Base-by-base conservation (phyloP, 2,329 filamentous ascomycete species). In the Trichoderma sp. region DNA sequence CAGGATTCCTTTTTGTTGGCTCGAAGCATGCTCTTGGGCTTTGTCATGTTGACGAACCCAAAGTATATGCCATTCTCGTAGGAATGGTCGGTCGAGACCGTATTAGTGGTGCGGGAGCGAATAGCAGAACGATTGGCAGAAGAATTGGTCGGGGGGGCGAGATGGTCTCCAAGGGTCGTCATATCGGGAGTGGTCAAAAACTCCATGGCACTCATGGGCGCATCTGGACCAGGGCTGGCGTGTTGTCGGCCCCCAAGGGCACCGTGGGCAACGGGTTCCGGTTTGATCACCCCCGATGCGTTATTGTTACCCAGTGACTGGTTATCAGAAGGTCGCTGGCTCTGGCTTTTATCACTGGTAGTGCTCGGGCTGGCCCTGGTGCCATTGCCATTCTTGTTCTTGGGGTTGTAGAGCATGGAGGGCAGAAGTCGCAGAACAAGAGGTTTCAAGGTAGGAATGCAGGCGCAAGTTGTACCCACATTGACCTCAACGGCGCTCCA, bases 401-500 rank as follows among this genome's bases (percentile, higher is more conserved):
- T 79, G 0, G 85, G 85, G 71, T 88, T 86, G 73, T 88, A 80
- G 11, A 90, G 78, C 82, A 89, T 87, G 24, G 83, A 80, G 3
- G 88, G 88, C n/a, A 90, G 81, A 67, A 90, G 84, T 72, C 86
- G 86, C 74, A 93, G 88, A 70, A 95, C 90, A 7, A 98, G 84
- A 1, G 95, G 95, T 79, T 98, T 98, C 73, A 98, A 83, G 0
- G 92, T 95, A 9, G 95, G 95, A n/a, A 98, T 92, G 77, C 94
- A 97, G 56, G 92, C 95, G 78, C 93, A 97, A 74, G 94, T 91
- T 76, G 98, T 94, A 21, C 94, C 95, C 1, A 97, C 86, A 75
- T 97, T 96, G 78, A 97, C 94, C 80, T 98, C 95, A 69, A 98
- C 90, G 14, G 92, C 92, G 18, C 93, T 95, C 95, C 95, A 98